A percentile compares a stretch with the other conserved stretches of the same genome.
phyloP scores from a whole-genome alignment of 768 basidiomycete species.

The Amanita phalloides region DNA sequence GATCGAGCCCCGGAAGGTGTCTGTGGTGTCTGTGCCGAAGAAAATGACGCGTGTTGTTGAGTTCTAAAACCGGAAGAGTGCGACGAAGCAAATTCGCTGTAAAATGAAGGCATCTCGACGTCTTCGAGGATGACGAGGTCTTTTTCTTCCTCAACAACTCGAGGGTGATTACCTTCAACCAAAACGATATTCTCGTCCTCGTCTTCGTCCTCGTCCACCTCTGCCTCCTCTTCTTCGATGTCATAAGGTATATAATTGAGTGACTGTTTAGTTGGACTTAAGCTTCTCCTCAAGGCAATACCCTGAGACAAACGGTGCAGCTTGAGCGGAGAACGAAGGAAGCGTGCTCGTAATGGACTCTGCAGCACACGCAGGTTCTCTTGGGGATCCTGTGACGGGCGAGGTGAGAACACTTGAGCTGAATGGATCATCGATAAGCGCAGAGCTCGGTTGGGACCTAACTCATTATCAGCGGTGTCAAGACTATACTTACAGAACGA shows the following conservation, averaged over 20 bases:
- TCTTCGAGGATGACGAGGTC: constrained; percentile 68
- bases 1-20: constrained; percentile 25
- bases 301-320: constrained; percentile 12
- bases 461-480: background rate
- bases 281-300: constrained; percentile 8
- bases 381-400: constrained; percentile 44
- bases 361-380: constrained; percentile 58
- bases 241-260: background rate
- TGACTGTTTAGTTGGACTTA: constrained; percentile 1
- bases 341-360: constrained; percentile 37
- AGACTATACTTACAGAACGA: constrained; percentile 12
- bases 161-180: constrained; percentile 55
- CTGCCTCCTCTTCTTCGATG: constrained; percentile 16
- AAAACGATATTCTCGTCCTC: constrained; percentile 44
- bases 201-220: constrained; percentile 27
- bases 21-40: constrained; percentile 16
- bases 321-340: constrained; percentile 21
- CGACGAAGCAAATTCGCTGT: constrained; percentile 9
- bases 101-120: constrained; percentile 25
- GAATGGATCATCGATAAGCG: constrained; percentile 70
- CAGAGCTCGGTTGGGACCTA: constrained; percentile 29
- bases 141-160: constrained; percentile 57
- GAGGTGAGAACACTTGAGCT: constrained; percentile 63
- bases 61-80: constrained; percentile 7
- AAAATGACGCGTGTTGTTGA: constrained; percentile 7